Evolutionary conservation across 768 basidiomycete genomes (phyloP), one percentile per base, ranked within the genome.

Genomic region (Pulveroboletus sp.): DNA sequence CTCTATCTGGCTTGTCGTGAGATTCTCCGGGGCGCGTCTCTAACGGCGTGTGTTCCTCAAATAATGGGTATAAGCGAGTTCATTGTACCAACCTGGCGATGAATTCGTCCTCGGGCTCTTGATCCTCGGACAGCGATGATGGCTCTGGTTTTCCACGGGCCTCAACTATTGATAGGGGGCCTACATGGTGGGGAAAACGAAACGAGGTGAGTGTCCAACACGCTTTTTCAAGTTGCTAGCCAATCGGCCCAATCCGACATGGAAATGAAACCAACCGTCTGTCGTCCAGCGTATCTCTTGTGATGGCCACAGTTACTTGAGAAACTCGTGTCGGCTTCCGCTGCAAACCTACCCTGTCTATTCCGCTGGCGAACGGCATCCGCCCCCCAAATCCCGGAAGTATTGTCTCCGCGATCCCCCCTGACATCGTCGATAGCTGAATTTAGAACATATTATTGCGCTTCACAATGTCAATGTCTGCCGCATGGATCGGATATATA

Each of bases 101-200:
- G 31, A n/a, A n/a, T 37, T 31, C 19, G 17, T 29, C 17, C 29
- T 57, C 23, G 26, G 24, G 37, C 19, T 35, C 19, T 43, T 56
- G 55, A 51, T 56, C 47, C 45, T 57, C 37, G 54, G 54, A 49
- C 43, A 24, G 2, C 13, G 5, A 35, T 12, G 27, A 17, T 27
- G 24, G 12, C 20, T 17, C 27, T 41, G 35, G 9, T 22, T 19
- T 37, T 45, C 41, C 49, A 24, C 44, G 17, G 26, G 12, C 20
- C 27, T 35, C 27, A 34, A 16, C 17, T 38, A n/a, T 37, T 16
- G 42, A 49, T 43, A 44, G 2, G 23, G 23, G 14, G 23, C 39
- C 23, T 24, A 29, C 26, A 32, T 36, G 19, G 36, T 29, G 26
- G 22, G 42, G 23, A 9, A 3, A 42, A 19, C 35, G 36, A 41